phyloP scores from a whole-genome alignment of 2,329 filamentous ascomycete species.

The Lachnellula arida region DNA sequence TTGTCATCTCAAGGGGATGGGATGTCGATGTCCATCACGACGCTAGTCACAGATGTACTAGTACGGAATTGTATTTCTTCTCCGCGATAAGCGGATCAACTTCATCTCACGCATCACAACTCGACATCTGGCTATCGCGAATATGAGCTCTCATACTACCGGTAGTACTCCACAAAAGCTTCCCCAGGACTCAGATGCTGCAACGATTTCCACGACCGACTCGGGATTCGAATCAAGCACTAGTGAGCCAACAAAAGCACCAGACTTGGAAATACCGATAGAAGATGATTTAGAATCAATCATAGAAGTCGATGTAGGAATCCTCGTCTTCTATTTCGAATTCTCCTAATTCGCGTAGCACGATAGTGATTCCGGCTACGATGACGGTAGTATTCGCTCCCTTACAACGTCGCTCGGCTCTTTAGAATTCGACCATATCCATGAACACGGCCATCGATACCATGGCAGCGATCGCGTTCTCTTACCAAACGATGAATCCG shows the following conservation, averaged over 20 bases:
- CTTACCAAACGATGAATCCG: conserved; percentile 14
- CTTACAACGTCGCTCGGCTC: conserved; percentile 33
- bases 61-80: no score
- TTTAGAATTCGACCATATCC: conserved; percentile 41
- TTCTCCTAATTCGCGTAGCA: conserved; percentile 1
- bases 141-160: background rate
- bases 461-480: conserved; percentile 38
- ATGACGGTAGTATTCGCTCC: conserved; percentile 5
- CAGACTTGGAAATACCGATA: background rate
- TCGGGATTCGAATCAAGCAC: background rate
- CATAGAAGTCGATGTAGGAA: conserved; percentile 9
- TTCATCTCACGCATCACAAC: no score
- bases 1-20: no score
- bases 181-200: background rate
- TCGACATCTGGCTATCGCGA: background rate
- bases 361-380: conserved; percentile 10
- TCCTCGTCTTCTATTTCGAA: background rate
- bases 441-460: conserved; percentile 44
- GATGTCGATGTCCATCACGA: no score
- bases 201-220: background rate
- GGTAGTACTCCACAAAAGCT: background rate
- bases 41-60: no score
- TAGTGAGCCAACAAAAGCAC: background rate
- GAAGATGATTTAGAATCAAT: background rate
- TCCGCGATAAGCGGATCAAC: no score